These are phyloP conservation scores for Juglanconis sp. DNA, from an alignment of 2,329 filamentous ascomycete genomes.

Conservation along the genomic window DNA sequence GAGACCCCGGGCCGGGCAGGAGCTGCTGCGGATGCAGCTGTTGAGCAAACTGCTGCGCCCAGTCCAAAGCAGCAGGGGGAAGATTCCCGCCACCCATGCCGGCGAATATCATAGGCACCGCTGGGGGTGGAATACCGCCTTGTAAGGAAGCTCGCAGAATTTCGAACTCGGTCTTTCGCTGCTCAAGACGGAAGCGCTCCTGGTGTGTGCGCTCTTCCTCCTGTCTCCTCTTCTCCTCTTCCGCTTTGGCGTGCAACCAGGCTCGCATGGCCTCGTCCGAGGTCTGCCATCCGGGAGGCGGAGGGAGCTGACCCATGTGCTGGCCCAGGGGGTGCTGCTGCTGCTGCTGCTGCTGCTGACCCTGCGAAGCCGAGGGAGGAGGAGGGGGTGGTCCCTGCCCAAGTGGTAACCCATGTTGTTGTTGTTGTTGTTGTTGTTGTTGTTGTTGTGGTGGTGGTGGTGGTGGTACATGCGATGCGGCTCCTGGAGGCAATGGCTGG, in stretches of 20 bases:
- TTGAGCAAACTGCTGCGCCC: conserved; percentile 61
- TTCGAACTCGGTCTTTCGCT: conserved; percentile 68
- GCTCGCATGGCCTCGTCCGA: conserved; percentile 68
- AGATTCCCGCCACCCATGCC: conserved; percentile 64
- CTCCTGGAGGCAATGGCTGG: conserved; percentile 38
- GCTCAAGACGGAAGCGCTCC: conserved; percentile 66
- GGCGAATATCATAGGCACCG: conserved; percentile 73
- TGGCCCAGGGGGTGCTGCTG: conserved; percentile 22
- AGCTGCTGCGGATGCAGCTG: conserved; percentile 50
- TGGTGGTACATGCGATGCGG: conserved; percentile 29
- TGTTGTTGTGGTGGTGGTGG: conserved; percentile 23
- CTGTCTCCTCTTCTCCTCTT: conserved; percentile 70
- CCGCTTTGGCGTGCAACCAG: conserved; percentile 68
- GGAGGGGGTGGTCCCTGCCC: conserved; percentile 22
- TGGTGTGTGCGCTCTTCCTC: conserved; percentile 69
- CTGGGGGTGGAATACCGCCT: conserved; percentile 68
- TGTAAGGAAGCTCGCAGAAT: conserved; percentile 68
- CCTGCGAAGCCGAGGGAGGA: conserved; percentile 25
- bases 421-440: too few species aligned
- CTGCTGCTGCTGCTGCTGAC: conserved; percentile 6
- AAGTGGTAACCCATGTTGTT: conserved; percentile 27
- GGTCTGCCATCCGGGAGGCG: conserved; percentile 64
- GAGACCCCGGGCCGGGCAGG: conserved; percentile 47
- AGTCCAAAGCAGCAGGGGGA: conserved; percentile 61
- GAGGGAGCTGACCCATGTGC: conserved; percentile 54